Base-by-base conservation (phyloP, 2,329 filamentous ascomycete species). In the Gnomoniopsis sp. region DNA sequence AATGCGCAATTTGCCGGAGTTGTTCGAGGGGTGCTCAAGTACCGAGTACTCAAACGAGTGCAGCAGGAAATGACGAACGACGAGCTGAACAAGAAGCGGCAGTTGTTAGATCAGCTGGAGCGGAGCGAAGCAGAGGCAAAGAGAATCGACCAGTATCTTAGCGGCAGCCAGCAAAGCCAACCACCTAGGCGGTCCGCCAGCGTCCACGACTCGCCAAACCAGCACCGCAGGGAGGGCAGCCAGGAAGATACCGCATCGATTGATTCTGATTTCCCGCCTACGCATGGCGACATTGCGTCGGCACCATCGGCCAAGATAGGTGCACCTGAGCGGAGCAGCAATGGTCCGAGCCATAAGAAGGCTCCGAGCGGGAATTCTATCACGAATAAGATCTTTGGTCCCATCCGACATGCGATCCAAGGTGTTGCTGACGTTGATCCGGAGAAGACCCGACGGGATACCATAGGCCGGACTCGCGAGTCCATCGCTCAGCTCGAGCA, bases 1-100 rank as follows among this genome's bases (percentile, higher is more conserved):
- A 96, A 92, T 68, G 93, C 95, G 14, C 95, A 99, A 69, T 99
- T 99, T 71, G 95, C 95, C 0, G 91, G 95, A 12, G 91, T 99
- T 1, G 95, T 99, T 3, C 86, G 93, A 46, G 90, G 81, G 64
- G 93, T 99, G 36, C 78, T 99, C 56, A 86, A 90, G 64, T 99
- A 97, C 71, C 83, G 95, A 17, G 88, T 98, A 2, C 77, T 97
- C 62, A 99, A 99, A 77, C 85, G 95, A 49, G 91, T 99, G 55
- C 95, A 99, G 70, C 92, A 98, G 72, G 95, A 99, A 70, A 93
- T 98, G 87, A 98, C 95, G 1, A 88, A 88, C 48, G 95, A 99
- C 60, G 93, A 99, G 67, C 79, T 99, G 12, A 84, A 88, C 57
- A 96, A 93, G 79, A 98, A 98, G 77, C 86, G 84, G 67, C 78